Percentiles rank a stretch among this genome's conserved stretches.
These are phyloP conservation scores for Ophiocordyceps robertsii DNA, from an alignment of 2,329 filamentous ascomycete species.

Conservation along the genomic window DNA sequence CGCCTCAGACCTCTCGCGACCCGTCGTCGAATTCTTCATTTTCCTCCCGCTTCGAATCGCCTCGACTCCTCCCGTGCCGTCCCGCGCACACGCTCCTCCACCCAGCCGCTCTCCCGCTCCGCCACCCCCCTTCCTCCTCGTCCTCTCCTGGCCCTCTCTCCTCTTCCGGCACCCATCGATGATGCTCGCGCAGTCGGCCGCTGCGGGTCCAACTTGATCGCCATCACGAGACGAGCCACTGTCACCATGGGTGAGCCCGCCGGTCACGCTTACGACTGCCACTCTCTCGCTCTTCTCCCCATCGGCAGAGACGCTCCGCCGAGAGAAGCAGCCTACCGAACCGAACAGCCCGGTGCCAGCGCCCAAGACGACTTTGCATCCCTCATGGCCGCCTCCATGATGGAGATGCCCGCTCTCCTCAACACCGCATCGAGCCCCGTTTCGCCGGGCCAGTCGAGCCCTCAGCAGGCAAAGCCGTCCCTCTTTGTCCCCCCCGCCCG, in stretches of 20 bases:
- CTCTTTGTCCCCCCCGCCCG: slow-evolving; percentile 24
- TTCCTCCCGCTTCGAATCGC: no score
- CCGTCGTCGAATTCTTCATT: not conserved
- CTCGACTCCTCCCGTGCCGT: not conserved
- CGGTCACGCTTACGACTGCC: not conserved
- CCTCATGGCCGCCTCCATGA: slow-evolving; percentile 23
- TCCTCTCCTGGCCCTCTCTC: not conserved
- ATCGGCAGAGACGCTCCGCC: not conserved
- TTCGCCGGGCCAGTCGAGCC: slow-evolving; percentile 38
- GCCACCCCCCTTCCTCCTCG: not conserved
- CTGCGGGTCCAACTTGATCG: not conserved
- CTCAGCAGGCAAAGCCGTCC: slow-evolving; percentile 28
- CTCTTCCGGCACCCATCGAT: not conserved
- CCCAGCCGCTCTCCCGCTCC: not conserved
- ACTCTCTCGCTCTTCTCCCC: slow-evolving; percentile 1
- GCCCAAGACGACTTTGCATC: slow-evolving; percentile 20
- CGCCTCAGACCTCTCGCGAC: not conserved
- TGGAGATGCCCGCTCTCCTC: slow-evolving; percentile 18
- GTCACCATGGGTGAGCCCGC: slow-evolving; percentile 2
- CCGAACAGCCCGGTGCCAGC: slow-evolving; percentile 1
- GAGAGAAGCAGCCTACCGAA: slow-evolving; percentile 3
- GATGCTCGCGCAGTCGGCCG: slow-evolving; percentile 3
- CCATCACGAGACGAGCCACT: not conserved
- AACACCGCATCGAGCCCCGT: slow-evolving; percentile 38
- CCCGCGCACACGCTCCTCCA: not conserved